Evolutionary conservation across 2,329 filamentous ascomycete species (phyloP), one percentile per base, ranked within the genome.

Genomic region (Colletotrichum lindemuthianum): DNA sequence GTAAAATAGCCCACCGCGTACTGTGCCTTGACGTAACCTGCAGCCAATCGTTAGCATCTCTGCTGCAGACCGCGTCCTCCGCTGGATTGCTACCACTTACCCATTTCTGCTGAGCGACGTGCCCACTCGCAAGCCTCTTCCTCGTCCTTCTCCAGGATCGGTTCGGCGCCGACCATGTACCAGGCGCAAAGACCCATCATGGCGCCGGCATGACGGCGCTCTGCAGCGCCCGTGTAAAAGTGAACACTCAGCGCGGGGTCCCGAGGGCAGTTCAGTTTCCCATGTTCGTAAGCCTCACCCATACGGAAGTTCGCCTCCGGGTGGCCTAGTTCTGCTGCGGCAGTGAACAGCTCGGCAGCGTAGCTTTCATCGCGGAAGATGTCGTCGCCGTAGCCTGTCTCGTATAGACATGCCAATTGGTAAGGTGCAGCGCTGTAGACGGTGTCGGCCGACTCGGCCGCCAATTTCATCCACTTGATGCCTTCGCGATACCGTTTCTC

Each of bases 101-200:
- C 94, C 69, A 90, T 83, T 67, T 96, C 90, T 37, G 95, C 95
- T 59, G 96, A 92, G 72, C 90, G 89, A 72, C 88, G 89, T 13
- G 96, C 94, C 96, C 96, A 99, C 76, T 97, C 94, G 73, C 96
- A 98, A 9, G 96, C 96, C 77, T 99, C 96, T 70, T 91, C 90
- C 76, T 98, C 95, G 72, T 99, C 95, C 78, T 96, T 97, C 66
- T 97, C 94, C 24, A 99, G 80, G 12, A 98, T 88, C 0, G 94
- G 93, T 70, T 94, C 91, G 2, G 96, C 96, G 10, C 96, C 96
- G 44, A 98, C 91, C 85, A 98, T 91, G 77, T 98, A 99, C 96
- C 96, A 99, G 10, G 96, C 96, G 78, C 96, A 99, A 8, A 99
- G 83, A 5, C 95, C 95, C 94, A 99, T 97, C 93, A 98, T 98